These are phyloP conservation scores for Flaveria sonorensis DNA, from an alignment of 129 eudicot genomes.

Conservation along the genomic window DNA sequence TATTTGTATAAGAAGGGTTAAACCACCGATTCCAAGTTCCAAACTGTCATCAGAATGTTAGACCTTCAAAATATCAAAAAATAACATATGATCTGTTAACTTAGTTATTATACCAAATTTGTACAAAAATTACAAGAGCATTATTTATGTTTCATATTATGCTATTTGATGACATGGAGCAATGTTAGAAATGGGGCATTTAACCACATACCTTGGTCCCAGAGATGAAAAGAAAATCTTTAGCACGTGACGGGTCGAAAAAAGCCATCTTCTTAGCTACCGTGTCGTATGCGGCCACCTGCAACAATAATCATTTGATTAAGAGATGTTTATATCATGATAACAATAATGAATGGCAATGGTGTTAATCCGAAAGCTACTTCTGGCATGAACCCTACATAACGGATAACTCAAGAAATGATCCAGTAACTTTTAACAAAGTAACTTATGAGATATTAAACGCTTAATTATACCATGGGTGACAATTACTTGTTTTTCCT, in stretches of 20 bases:
- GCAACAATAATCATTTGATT: slow-evolving; percentile 4
- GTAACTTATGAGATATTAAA: too few relatives aligned
- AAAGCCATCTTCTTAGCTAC: slow-evolving; percentile 73
- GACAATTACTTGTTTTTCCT: too few relatives aligned
- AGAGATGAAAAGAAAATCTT: slow-evolving; percentile 84
- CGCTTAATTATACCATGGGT: too few relatives aligned
- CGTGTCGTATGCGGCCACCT: slow-evolving; percentile 95
- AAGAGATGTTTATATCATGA: background rate
- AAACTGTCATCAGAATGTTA: background rate
- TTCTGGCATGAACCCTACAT: background rate
- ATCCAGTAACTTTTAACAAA: too few relatives aligned
- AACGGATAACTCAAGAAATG: too few relatives aligned
- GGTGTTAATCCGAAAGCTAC: background rate
- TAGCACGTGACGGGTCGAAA: slow-evolving; percentile 82
- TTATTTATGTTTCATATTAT: background rate
- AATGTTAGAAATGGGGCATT: background rate
- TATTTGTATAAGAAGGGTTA: too few relatives aligned
- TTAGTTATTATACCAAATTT: background rate
- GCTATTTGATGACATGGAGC: background rate
- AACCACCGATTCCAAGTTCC: background rate
- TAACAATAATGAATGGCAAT: slow-evolving; percentile 5
- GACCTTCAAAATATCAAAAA: background rate
- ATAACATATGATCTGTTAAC: background rate
- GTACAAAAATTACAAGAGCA: background rate
- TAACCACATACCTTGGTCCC: slow-evolving; percentile 70